Conservation (phyloP, 306 rosid genomes). For the Pyrus betulifolia region DNA sequence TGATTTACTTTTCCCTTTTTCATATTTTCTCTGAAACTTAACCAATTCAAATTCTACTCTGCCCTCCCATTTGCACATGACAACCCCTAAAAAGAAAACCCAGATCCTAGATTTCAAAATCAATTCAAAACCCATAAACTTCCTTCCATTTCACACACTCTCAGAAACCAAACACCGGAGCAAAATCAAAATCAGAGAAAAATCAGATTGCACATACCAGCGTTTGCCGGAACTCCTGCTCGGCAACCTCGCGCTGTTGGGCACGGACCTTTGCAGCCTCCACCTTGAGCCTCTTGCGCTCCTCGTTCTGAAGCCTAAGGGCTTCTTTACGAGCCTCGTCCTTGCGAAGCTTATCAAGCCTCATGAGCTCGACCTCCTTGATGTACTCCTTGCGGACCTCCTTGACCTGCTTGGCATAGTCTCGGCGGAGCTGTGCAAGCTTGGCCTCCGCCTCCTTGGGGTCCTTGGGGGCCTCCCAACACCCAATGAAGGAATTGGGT, state of each 20-base stretch:
- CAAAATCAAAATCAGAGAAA: background rate
- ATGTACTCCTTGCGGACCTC: conserved; percentile 65
- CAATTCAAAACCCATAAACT: background rate
- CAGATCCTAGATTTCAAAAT: background rate
- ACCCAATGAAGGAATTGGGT: conserved; percentile 30
- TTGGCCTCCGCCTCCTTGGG: conserved; percentile 65
- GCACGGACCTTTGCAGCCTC: conserved; percentile 64
- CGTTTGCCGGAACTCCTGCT: conserved; percentile 58
- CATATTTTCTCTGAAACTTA: background rate
- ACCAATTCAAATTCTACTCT: background rate
- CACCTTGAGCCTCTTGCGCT: conserved; percentile 62
- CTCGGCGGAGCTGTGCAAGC: conserved; percentile 55
- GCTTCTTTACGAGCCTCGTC: conserved; percentile 63
- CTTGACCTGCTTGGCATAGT: conserved; percentile 73
- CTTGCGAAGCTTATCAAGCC: conserved; percentile 55
- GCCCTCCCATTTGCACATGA: background rate
- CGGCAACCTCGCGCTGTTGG: conserved; percentile 50
- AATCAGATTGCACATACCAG: conserved; percentile 33
- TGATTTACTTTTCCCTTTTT: background rate
- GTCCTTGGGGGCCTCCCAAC: conserved; percentile 66
- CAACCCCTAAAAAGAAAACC: background rate
- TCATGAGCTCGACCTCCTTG: conserved; percentile 52
- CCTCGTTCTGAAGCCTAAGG: conserved; percentile 61
- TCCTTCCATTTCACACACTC: background rate
- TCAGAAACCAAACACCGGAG: background rate